Evolutionary conservation across 2,329 filamentous ascomycete species (phyloP).

Genomic region (Macrophomina pseudophaseolina): DNA sequence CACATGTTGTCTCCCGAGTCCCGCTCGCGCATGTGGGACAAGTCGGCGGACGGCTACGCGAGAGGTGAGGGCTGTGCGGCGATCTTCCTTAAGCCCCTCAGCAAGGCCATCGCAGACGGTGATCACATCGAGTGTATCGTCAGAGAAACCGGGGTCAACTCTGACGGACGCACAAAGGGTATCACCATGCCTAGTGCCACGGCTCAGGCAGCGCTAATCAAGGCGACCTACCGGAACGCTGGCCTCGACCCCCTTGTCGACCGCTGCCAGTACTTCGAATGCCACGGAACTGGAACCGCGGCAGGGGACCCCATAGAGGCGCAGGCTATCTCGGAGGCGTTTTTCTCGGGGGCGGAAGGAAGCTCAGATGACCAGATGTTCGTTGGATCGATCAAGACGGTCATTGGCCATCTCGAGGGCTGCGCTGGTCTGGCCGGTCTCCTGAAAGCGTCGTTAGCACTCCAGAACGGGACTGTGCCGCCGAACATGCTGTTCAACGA

Average conservation of each 20-base stretch:
- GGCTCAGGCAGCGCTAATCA: slow-evolving; percentile 42
- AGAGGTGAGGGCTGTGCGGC: slow-evolving; percentile 52
- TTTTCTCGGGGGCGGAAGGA: not conserved
- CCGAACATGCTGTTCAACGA: slow-evolving; percentile 41
- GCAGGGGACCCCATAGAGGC: slow-evolving; percentile 30
- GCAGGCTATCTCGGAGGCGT: slow-evolving; percentile 24
- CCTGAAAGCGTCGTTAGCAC: slow-evolving; percentile 44
- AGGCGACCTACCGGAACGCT: slow-evolving; percentile 39
- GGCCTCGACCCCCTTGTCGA: slow-evolving; percentile 38
- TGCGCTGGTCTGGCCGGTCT: slow-evolving; percentile 46
- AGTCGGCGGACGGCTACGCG: slow-evolving; percentile 21
- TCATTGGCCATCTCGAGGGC: slow-evolving; percentile 51
- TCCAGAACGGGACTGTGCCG: slow-evolving; percentile 44
- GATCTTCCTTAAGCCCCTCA: slow-evolving; percentile 56
- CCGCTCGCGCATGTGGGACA: slow-evolving; percentile 35
- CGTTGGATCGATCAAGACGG: slow-evolving; percentile 41
- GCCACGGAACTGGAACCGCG: slow-evolving; percentile 36
- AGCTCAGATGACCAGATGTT: slow-evolving; percentile 18
- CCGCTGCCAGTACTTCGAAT: slow-evolving; percentile 40
- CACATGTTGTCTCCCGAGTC: slow-evolving; percentile 40
- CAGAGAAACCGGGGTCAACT: slow-evolving; percentile 36
- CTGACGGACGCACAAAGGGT: slow-evolving; percentile 43
- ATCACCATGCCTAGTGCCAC: slow-evolving; percentile 31
- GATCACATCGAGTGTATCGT: slow-evolving; percentile 48
- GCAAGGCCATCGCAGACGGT: slow-evolving; percentile 50